Percentiles rank a stretch among this genome's conserved stretches.
Conservation (phyloP, 768 basidiomycete genomes). For the Kwoniella sp. region DNA sequence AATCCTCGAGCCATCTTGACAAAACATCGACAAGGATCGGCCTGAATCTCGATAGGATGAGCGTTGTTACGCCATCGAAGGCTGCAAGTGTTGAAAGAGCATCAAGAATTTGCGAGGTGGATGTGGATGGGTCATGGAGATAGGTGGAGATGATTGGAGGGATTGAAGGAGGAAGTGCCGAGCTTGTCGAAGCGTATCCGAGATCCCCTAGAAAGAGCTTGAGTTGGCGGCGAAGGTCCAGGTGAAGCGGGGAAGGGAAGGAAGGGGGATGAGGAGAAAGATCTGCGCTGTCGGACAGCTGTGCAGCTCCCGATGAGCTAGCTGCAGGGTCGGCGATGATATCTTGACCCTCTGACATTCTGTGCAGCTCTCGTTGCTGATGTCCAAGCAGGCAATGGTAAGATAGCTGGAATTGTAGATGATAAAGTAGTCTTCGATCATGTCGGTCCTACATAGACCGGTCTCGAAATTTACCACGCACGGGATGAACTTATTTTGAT, state of each 20-base stretch:
- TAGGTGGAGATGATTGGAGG: constrained; percentile 33
- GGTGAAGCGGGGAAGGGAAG: constrained; percentile 6
- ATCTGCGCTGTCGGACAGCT: background rate
- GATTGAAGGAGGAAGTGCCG: constrained; percentile 8
- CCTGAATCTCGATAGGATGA: constrained; percentile 69
- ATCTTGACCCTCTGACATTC: constrained; percentile 9
- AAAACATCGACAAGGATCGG: constrained; percentile 79
- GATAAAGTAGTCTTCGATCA: too few species aligned
- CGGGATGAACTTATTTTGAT: too few species aligned
- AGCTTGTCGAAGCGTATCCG: constrained; percentile 11
- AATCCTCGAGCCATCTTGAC: constrained; percentile 74
- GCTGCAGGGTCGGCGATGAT: background rate
- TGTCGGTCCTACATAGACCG: background rate
- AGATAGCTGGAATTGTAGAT: constrained; percentile 1
- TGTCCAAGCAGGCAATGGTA: background rate
- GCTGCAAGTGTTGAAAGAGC: constrained; percentile 67
- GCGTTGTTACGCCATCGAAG: constrained; percentile 66
- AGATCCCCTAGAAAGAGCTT: constrained; percentile 23
- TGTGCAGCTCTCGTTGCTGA: background rate
- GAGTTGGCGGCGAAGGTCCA: constrained; percentile 15
- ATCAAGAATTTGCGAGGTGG: constrained; percentile 57
- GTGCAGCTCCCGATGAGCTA: background rate
- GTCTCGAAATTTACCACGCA: constrained; percentile 16
- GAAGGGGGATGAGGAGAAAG: background rate
- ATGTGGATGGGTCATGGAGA: constrained; percentile 1